Conservation (phyloP, 768 basidiomycete species). For the Amanita molliuscula region DNA sequence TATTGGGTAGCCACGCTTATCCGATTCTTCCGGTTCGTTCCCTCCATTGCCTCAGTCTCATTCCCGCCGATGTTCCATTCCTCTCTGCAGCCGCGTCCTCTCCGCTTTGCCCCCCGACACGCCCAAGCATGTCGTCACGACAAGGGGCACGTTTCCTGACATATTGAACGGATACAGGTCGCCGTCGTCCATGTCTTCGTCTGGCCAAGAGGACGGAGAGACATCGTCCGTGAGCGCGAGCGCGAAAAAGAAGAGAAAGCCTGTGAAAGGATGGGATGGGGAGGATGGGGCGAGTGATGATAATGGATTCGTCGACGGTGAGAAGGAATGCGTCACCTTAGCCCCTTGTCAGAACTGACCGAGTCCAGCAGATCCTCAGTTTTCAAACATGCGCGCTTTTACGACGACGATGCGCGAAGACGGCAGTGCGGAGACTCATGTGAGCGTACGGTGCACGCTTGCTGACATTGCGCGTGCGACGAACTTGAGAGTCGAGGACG, state of each 20-base stretch:
- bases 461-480: slow-evolving; percentile 69
- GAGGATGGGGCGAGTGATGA: slow-evolving; percentile 28
- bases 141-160: slow-evolving; percentile 33
- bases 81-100: slow-evolving; percentile 36
- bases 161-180: slow-evolving; percentile 11
- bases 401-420: slow-evolving; percentile 49
- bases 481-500: slow-evolving; percentile 76
- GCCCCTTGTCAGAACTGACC: not conserved
- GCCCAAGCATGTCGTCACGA: slow-evolving; percentile 25
- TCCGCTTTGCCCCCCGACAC: slow-evolving; percentile 49
- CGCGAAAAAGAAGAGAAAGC: slow-evolving; percentile 33
- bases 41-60: not conserved
- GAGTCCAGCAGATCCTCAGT: slow-evolving; percentile 32
- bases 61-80: not conserved
- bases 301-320: slow-evolving; percentile 7
- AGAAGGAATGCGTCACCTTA: slow-evolving; percentile 6
- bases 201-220: slow-evolving; percentile 18
- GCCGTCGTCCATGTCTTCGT: slow-evolving; percentile 17
- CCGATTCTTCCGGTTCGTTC: slow-evolving; percentile 69
- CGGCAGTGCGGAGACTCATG: slow-evolving; percentile 63
- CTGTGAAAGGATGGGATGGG: slow-evolving; percentile 68
- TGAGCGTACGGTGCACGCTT: slow-evolving; percentile 63
- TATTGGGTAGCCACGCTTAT: slow-evolving; percentile 81
- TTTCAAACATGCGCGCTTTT: slow-evolving; percentile 44
- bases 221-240: slow-evolving; percentile 10